Base-by-base conservation (phyloP, 371 early-diverging fungal genomes). In the Mortierella sp. region DNA sequence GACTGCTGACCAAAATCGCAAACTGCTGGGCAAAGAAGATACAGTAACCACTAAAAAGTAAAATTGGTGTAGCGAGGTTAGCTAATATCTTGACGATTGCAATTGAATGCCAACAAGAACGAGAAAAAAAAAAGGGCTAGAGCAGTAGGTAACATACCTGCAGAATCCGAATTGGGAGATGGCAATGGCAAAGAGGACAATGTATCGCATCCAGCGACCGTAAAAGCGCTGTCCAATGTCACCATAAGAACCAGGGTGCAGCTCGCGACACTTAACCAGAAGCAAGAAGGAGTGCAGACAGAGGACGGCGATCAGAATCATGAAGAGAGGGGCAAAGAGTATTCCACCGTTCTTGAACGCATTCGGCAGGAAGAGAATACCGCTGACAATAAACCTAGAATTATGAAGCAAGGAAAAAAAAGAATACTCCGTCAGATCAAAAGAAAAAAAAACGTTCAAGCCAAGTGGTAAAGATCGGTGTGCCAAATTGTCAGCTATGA, bases 111-210 rank as follows among this genome's bases (percentile, higher is more conserved):
- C 24, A 32, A 2, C 43, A 18, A 35, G 88, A 76, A 46, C 91
- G 78, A 74, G 86, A 74, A 16, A 91, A 54, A 6, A 41, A 44
- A 54, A 6, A 41, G 41, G 78, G 74, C 35, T 35, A 35, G 35
- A 35, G 35, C 1, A 88, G 76, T 10, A 91, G 27, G 12, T 95
- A 96, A 29, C 97, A 96, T 41, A 95, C 95, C 96, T 96, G 83
- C 94, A 93, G 80, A 97, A 98, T 3, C 98, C 98, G 68, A 96
- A 89, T 92, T 96, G 98, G 16, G 96, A 95, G 44, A 98, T 88
- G 55, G 96, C 95, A 79, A 98, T 96, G 4, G 97, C 96, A 65
- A 90, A 91, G 6, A 96, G 87, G 14, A 98, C 96, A 27, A 96
- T 81, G 38, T 90, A 89, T 72, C 97, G 90, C 94, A 97, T 94